Base-by-base conservation (phyloP, 805 yeast genomes). In the Ogataea henricii region DNA sequence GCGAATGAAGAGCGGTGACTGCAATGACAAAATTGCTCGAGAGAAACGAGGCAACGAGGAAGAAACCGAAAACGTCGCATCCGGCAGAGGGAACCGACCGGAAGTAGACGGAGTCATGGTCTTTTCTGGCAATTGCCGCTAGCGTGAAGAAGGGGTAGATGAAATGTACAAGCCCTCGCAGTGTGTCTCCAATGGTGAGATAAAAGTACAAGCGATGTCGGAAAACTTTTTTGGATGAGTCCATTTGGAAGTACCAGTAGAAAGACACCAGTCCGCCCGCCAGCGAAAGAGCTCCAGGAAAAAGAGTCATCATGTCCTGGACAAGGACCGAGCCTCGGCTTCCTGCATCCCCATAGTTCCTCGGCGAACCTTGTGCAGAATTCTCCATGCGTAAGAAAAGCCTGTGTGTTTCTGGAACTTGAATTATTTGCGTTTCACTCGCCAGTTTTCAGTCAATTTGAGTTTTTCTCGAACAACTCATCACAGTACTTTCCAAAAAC, bases 61-160 rank as follows among this genome's bases (percentile, higher is more conserved):
- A n/a, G 33, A 40, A 55, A 2, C 61, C 61, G 41, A 56, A 56
- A 12, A 53, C 41, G 27, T 57, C 58, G 32, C 61, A 57, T 5
- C 33, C 32, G 4, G 51, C 45, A 37, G 51, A 56, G n/a, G 30
- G 16, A 5, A 29, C 21, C 3, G 30, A 14, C 10, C 43, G 16
- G 26, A 56, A 42, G 35, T 34, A 55, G 6, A 14, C 17, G 5
- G 54, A 39, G 4, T 42, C 10, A 23, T 25, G 43, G 33, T 51
- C 33, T 2, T 38, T 9, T 13, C 14, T 18, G 5, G 32, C 17
- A 10, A 57, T 16, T 2, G 54, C 51, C 14, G 46, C 25, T 4
- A 57, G 17, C 13, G 53, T 35, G 22, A 57, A 47, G 10, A 33
- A 30, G 3, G 61, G 59, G 33, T 46, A 56, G 13, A 52, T 35